Conservation (phyloP, 257 asterid genomes). For the Jacaranda mimosifolia region DNA sequence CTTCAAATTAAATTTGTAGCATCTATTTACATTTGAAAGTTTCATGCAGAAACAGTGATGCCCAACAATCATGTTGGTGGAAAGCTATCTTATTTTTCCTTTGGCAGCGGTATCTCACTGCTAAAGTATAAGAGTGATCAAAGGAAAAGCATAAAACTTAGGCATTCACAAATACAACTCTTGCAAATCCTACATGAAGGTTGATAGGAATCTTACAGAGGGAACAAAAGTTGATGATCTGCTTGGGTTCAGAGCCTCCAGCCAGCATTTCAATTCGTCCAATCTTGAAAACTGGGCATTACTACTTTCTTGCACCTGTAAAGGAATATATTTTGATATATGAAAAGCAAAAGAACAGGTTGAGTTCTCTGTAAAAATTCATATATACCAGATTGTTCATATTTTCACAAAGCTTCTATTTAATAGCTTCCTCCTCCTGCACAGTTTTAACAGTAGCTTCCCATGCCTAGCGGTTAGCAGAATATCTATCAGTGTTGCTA, state of each 20-base stretch:
- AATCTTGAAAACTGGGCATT: slow-evolving; percentile 76
- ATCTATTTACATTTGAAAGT: not conserved
- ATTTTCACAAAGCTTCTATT: slow-evolving; percentile 84
- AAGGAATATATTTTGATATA: slow-evolving; percentile 25
- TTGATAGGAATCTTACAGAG: slow-evolving; percentile 54
- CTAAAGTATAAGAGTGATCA: slow-evolving; percentile 1
- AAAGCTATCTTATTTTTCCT: not conserved
- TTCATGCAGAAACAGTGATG: slow-evolving; percentile 18
- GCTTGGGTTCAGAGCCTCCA: slow-evolving; percentile 87
- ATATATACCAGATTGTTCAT: slow-evolving; percentile 64
- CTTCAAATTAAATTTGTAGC: not conserved
- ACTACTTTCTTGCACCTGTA: slow-evolving; percentile 89
- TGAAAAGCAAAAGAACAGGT: slow-evolving; percentile 15
- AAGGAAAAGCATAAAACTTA: slow-evolving; percentile 15
- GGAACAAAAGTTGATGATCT: slow-evolving; percentile 58
- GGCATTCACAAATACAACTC: slow-evolving; percentile 14
- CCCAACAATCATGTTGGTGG: not conserved
- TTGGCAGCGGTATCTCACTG: slow-evolving; percentile 10
- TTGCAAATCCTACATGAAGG: slow-evolving; percentile 27
- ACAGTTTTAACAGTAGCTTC: slow-evolving; percentile 76
- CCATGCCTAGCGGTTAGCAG: slow-evolving; percentile 66
- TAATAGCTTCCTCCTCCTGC: slow-evolving; percentile 80
- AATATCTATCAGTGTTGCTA: slow-evolving; percentile 31
- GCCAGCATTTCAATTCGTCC: slow-evolving; percentile 88
- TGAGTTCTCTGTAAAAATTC: slow-evolving; percentile 7